Percentiles rank a stretch among this genome's conserved stretches.
Conservation (phyloP, 1,284 basidiomycete species). For the Lentinus polychrous region DNA sequence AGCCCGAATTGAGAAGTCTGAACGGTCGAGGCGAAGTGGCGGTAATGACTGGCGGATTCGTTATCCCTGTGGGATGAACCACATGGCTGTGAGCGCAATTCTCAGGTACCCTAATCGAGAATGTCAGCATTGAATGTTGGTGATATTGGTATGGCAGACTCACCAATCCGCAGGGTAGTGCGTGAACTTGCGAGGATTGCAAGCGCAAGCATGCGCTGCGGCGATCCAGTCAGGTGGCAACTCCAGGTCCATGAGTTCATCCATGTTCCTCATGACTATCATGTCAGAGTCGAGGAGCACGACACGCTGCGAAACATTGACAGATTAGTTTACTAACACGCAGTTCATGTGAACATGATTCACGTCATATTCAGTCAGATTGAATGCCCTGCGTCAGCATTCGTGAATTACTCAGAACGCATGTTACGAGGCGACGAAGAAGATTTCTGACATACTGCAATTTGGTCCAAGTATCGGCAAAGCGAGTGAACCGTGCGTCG, state of each 20-base stretch:
- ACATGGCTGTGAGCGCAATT: slow-evolving; percentile 83
- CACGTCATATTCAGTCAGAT: slow-evolving; percentile 71
- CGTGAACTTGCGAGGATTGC: slow-evolving; percentile 79
- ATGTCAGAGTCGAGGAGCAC: slow-evolving; percentile 90
- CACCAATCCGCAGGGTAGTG: slow-evolving; percentile 92
- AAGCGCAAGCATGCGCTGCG: slow-evolving; percentile 85
- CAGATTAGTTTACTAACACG: slow-evolving; percentile 5
- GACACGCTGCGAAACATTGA: slow-evolving; percentile 46
- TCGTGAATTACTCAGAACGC: slow-evolving; percentile 2
- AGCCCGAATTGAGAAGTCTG: slow-evolving; percentile 81
- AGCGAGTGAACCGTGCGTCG: slow-evolving; percentile 55
- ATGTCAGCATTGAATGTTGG: not conserved
- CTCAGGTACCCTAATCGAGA: slow-evolving; percentile 63
- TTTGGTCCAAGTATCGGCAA: slow-evolving; percentile 85
- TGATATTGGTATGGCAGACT: slow-evolving; percentile 17
- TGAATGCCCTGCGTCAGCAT: slow-evolving; percentile 53
- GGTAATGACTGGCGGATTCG: slow-evolving; percentile 40
- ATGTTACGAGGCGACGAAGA: not conserved
- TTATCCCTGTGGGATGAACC: slow-evolving; percentile 41
- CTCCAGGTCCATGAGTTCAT: slow-evolving; percentile 78
- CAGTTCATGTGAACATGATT: slow-evolving; percentile 15
- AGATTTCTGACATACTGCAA: slow-evolving; percentile 47
- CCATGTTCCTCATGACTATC: slow-evolving; percentile 84
- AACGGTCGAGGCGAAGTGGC: slow-evolving; percentile 61
- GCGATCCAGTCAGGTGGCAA: slow-evolving; percentile 72